Evolutionary conservation across 257 asterid species (phyloP).

Genomic region (Eustoma russellianum): DNA sequence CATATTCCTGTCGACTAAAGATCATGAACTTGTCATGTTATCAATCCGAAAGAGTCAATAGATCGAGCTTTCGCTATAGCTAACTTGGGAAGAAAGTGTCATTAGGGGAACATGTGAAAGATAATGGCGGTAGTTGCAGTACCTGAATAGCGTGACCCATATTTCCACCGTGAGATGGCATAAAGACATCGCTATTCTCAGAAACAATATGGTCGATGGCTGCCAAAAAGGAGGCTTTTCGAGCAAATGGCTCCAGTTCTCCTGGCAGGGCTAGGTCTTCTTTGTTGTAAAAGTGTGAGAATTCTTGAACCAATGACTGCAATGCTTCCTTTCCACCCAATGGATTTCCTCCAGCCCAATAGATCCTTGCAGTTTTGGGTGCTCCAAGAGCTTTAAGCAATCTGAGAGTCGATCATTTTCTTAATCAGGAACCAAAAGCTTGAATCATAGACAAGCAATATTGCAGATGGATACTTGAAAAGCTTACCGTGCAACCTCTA

Average conservation of each 20-base stretch:
- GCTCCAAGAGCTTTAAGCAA: conserved; percentile 90
- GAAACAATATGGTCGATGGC: conserved; percentile 82
- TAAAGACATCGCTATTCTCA: conserved; percentile 81
- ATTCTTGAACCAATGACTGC: conserved; percentile 51
- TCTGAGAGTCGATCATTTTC: conserved; percentile 22
- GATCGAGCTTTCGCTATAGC: no score
- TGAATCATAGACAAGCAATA: background rate
- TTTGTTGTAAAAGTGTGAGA: conserved; percentile 70
- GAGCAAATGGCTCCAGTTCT: conserved; percentile 77
- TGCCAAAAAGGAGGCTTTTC: conserved; percentile 71
- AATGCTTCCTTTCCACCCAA: conserved; percentile 80
- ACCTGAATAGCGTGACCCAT: conserved; percentile 98
- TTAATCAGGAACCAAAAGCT: background rate
- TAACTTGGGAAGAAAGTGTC: no score
- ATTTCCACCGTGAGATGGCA: conserved; percentile 98
- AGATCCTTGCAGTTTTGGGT: conserved; percentile 55
- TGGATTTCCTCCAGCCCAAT: conserved; percentile 94
- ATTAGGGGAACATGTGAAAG: background rate
- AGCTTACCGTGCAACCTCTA: conserved; percentile 59
- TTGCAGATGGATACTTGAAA: background rate
- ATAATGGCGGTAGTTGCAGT: conserved; percentile 6
- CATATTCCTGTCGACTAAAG: no score
- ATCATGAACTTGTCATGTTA: no score
- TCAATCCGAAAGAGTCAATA: no score
- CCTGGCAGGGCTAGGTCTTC: conserved; percentile 72